Conservation (phyloP, 371 early-diverging fungal species). For the Rhizomucor pusillus region DNA sequence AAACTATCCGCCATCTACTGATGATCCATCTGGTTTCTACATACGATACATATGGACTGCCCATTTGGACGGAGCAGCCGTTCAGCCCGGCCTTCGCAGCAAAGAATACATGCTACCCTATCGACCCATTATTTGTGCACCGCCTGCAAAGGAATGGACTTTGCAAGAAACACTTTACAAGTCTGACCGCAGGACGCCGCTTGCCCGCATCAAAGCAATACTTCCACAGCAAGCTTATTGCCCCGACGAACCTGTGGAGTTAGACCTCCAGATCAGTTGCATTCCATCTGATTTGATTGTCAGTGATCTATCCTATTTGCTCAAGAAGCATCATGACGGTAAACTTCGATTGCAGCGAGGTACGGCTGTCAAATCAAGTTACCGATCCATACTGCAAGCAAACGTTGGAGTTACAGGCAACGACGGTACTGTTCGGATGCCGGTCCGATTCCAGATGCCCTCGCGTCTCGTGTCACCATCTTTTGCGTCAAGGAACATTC, state of each 20-base stretch:
- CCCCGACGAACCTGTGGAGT: constrained; percentile 40
- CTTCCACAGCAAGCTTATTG: constrained; percentile 34
- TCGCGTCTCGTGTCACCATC: constrained; percentile 47
- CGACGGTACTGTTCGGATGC: constrained; percentile 10
- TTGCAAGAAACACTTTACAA: constrained; percentile 22
- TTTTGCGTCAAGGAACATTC: constrained; percentile 36
- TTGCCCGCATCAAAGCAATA: constrained; percentile 24
- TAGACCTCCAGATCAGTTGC: constrained; percentile 25
- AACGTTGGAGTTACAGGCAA: constrained; percentile 13
- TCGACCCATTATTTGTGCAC: constrained; percentile 28
- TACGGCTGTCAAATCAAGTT: constrained; percentile 31
- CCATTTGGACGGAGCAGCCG: constrained; percentile 39
- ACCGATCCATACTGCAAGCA: constrained; percentile 24
- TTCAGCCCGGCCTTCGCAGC: constrained; percentile 22
- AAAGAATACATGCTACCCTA: constrained; percentile 19
- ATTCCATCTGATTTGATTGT: constrained; percentile 30
- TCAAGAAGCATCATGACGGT: constrained; percentile 47
- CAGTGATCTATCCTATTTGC: constrained; percentile 19
- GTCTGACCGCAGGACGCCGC: constrained; percentile 17
- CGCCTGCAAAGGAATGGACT: constrained; percentile 26
- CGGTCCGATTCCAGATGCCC: constrained; percentile 33
- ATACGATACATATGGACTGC: constrained; percentile 49
- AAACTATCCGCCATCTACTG: constrained; percentile 34
- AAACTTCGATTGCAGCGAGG: constrained; percentile 40
- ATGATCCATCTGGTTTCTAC: constrained; percentile 26